These are phyloP conservation scores for Citrus reticulata DNA, from an alignment of 345 rosid genomes.

Conservation along the genomic window DNA sequence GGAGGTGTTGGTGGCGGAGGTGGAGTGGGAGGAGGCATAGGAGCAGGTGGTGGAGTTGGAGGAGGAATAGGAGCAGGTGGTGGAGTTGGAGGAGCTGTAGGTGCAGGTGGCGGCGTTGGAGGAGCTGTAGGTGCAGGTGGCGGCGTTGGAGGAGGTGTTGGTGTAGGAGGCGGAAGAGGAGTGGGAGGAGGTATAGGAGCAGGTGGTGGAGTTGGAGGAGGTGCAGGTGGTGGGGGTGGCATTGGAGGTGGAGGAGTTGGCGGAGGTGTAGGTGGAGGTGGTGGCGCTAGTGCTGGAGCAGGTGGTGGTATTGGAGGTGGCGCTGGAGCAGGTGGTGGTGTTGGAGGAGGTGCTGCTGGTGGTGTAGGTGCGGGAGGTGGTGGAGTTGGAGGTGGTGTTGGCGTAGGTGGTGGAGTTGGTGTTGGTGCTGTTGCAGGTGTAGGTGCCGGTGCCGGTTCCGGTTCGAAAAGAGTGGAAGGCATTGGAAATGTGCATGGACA, in stretches of 20 bases:
- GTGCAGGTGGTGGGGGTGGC: too few species aligned
- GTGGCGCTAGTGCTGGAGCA: too few species aligned
- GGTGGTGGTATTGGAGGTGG: too few species aligned
- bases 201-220: background rate
- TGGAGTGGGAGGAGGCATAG: background rate
- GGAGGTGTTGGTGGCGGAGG: background rate
- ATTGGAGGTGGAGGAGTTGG: too few species aligned
- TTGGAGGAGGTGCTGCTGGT: background rate
- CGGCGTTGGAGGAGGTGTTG: too few species aligned
- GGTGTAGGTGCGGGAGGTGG: background rate
- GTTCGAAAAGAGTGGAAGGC: background rate
- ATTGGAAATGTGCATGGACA: too few species aligned
- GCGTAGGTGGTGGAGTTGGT: background rate
- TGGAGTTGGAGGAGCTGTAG: background rate
- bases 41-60: background rate
- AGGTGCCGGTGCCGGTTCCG: background rate
- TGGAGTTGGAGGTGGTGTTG: background rate
- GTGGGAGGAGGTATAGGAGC: background rate
- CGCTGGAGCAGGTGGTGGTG: background rate
- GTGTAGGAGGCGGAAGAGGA: background rate
- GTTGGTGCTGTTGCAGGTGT: too few species aligned
- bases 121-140: background rate
- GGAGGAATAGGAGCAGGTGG: background rate
- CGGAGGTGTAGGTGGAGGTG: background rate
- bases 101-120: background rate